A percentile compares a stretch with the other conserved stretches of the same genome.
Evolutionary conservation across 306 rosid genomes (phyloP).

Genomic region (Oemleria cerasiformis): DNA sequence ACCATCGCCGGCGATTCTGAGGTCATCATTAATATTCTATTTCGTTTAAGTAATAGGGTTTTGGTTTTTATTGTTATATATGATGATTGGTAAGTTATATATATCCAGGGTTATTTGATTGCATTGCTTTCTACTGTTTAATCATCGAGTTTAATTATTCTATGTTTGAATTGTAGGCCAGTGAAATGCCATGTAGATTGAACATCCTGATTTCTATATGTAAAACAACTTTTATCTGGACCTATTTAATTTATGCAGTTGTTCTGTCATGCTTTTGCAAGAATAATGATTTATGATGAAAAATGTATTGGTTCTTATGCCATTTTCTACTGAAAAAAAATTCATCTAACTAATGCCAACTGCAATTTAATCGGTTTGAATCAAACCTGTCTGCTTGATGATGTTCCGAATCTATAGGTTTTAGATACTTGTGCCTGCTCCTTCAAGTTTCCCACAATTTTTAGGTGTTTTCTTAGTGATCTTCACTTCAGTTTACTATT

Average conservation of each 20-base stretch:
- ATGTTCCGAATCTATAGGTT: not conserved
- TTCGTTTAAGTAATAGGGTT: not conserved
- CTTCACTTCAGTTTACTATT: conserved; percentile 18
- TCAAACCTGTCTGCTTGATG: not conserved
- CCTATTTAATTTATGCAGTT: not conserved
- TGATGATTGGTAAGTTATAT: no score
- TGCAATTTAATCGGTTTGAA: not conserved
- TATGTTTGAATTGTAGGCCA: not conserved
- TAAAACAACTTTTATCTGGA: not conserved
- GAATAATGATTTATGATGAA: not conserved
- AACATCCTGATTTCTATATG: not conserved
- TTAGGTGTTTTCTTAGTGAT: not conserved
- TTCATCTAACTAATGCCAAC: not conserved
- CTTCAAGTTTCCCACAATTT: not conserved
- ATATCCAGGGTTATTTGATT: not conserved
- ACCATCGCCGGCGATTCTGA: conserved; percentile 85
- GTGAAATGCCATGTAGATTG: not conserved
- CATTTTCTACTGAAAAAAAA: not conserved
- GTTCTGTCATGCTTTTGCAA: not conserved
- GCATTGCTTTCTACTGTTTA: not conserved
- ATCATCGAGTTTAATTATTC: not conserved
- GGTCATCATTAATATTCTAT: conserved; percentile 33
- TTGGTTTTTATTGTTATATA: not conserved
- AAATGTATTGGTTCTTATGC: not conserved
- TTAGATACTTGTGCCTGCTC: not conserved